phyloP scores from a whole-genome alignment of 192 early-diverging fungal genomes.

The Martensiomyces pterosporus region DNA sequence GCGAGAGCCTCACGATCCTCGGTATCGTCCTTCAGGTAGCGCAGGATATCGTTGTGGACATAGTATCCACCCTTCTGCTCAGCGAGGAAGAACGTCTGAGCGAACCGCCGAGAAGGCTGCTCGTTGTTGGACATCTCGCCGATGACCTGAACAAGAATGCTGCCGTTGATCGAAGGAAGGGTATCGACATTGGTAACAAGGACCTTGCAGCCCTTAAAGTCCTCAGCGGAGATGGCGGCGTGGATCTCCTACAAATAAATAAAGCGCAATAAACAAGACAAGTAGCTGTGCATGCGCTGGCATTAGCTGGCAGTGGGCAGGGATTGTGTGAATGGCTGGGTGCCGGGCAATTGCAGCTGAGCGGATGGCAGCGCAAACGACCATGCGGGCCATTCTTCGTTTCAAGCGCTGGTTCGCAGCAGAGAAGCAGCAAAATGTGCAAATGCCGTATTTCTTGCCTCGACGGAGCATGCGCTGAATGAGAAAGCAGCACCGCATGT shows the following conservation, averaged over 20 bases:
- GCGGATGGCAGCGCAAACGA: too few relatives aligned
- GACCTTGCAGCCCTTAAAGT: constrained; percentile 84
- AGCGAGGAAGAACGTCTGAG: constrained; percentile 88
- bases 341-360: too few relatives aligned
- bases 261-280: neutral
- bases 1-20: constrained; percentile 50
- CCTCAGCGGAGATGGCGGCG: constrained; percentile 64
- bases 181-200: constrained; percentile 84
- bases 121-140: constrained; percentile 88
- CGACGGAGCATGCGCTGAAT: too few relatives aligned
- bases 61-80: constrained; percentile 88
- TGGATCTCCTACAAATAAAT: constrained; percentile 68
- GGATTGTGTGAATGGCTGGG: neutral
- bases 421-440: too few relatives aligned
- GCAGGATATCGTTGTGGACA: constrained; percentile 91
- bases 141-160: constrained; percentile 86
- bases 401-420: too few relatives aligned
- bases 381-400: too few relatives aligned
- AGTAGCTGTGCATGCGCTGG: too few relatives aligned
- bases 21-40: constrained; percentile 88
- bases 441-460: too few relatives aligned
- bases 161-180: constrained; percentile 66
- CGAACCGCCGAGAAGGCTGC: constrained; percentile 77
- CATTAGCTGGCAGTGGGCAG: too few relatives aligned
- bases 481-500: too few relatives aligned